Evolutionary conservation across 2,329 filamentous ascomycete genomes (phyloP), one percentile per base, ranked within the genome.

Genomic region (Neodidymelliopsis sp.): DNA sequence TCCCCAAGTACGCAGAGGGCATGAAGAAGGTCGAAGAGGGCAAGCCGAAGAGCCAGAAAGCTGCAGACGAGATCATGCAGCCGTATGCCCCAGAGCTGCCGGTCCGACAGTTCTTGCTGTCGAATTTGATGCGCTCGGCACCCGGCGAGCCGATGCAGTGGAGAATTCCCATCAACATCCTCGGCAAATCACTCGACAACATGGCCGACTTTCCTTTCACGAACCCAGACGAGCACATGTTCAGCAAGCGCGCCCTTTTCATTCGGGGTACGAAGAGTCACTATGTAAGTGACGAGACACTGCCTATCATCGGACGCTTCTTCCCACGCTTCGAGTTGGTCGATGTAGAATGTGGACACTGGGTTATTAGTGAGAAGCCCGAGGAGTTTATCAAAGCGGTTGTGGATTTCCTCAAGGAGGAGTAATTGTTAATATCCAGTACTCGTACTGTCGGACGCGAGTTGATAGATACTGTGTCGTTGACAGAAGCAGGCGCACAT

Each of bases 131-230:
- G 59, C 83, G 86, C 4, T 64, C 73, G 3, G 66, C 72, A 13
- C 74, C 80, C 3, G 75, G 79, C 39, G 78, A 81, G 23, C 77
- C 77, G 2, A 82, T 88, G 62, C 86, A 83, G 61, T 97, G 94
- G 75, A 84, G 90, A 20, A 85, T 97, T 3, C 93, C 94, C 0
- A 76, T 99, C 9, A 79, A 82, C 35, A 85, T 84, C 3, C 77
- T 99, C 0, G 86, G 81, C 4, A 78, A 80, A 36, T 80, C 85
- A 0, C 77, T 99, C 29, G 82, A 85, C 59, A 79, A 89, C 56
- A 84, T 97, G 77, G 91, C 89, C 1, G 90, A 95, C 61, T 99
- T 99, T 65, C 93, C 94, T 0, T 96, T 87, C 76, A 87, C 83
- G 58, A 80, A 91, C 62, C 86, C 91, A 0, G 80, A 83, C n/a